These are phyloP conservation scores for Boletus reticulatus DNA, from an alignment of 768 basidiomycete species.

Conservation along the genomic window DNA sequence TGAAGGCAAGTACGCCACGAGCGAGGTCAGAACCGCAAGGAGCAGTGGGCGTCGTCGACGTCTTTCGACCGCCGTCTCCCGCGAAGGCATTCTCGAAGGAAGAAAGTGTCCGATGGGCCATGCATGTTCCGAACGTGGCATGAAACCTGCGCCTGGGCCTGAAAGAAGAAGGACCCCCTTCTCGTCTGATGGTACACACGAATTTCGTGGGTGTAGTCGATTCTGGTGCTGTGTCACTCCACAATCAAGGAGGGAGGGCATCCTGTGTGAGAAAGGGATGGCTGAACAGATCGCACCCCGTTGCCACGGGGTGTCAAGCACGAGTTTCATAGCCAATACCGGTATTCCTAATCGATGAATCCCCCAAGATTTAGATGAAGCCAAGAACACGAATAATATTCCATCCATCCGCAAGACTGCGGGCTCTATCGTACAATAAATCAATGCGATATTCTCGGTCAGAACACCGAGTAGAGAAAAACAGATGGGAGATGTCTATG, in stretches of 20 bases:
- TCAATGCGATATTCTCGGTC: conserved; percentile 33
- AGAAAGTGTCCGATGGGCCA: neutral
- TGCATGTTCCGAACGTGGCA: neutral
- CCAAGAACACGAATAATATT: conserved; percentile 32
- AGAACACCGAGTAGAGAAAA: conserved; percentile 7
- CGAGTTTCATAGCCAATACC: conserved; percentile 7
- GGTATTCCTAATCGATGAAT: neutral
- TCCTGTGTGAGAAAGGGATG: conserved; percentile 2
- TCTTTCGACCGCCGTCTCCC: conserved; percentile 6
- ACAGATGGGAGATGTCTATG: conserved; percentile 28
- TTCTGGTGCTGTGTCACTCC: neutral
- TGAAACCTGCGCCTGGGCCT: neutral
- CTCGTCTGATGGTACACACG: conserved; percentile 8
- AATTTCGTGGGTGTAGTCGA: conserved; percentile 3
- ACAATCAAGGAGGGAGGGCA: neutral
- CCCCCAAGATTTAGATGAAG: neutral
- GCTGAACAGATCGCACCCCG: conserved; percentile 2
- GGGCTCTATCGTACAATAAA: conserved; percentile 35
- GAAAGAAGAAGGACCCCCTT: conserved; percentile 1
- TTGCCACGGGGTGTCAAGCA: conserved; percentile 17
- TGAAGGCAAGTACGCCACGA: neutral
- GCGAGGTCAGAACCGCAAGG: neutral
- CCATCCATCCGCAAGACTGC: conserved; percentile 28
- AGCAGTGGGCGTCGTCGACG: neutral
- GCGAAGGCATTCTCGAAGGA: conserved; percentile 11